Evolutionary conservation across 805 yeast genomes (phyloP).

Genomic region (Yamadazyma insecticola): DNA sequence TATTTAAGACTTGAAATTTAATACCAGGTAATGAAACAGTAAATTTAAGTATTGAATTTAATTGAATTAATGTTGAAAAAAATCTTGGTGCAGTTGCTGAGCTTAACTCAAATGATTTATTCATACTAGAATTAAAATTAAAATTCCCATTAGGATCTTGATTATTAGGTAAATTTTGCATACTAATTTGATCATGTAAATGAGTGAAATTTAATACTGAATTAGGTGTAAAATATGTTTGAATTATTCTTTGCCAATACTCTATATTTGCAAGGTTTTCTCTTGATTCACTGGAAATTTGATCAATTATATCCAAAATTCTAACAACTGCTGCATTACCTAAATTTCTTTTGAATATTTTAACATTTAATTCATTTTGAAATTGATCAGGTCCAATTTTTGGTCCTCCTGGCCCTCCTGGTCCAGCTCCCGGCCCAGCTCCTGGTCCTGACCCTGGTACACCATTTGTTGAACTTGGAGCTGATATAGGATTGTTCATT

Average conservation of each 20-base stretch:
- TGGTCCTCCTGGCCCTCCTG: no score
- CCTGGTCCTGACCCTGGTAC: no score
- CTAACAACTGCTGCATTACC: slow-evolving; percentile 42
- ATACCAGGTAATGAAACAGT: slow-evolving; percentile 30
- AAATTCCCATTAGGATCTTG: slow-evolving; percentile 5
- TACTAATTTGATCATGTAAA: no score
- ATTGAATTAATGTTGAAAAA: slow-evolving; percentile 46
- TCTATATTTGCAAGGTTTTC: slow-evolving; percentile 24
- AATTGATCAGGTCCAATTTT: slow-evolving; percentile 15
- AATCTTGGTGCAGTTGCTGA: slow-evolving; percentile 62
- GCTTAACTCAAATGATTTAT: slow-evolving; percentile 56
- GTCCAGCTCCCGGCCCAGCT: no score
- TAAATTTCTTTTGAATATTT: slow-evolving; percentile 32
- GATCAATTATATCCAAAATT: slow-evolving; percentile 35
- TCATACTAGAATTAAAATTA: slow-evolving; percentile 8
- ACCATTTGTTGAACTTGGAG: no score
- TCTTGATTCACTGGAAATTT: slow-evolving; percentile 28
- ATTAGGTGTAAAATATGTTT: slow-evolving; percentile 26
- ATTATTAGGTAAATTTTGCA: slow-evolving; percentile 17
- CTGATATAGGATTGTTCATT: no score
- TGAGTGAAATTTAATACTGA: slow-evolving; percentile 26
- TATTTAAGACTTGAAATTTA: slow-evolving; percentile 36
- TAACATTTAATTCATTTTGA: slow-evolving; percentile 28
- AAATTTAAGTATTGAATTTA: slow-evolving; percentile 34
- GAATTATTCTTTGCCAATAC: slow-evolving; percentile 34